Percentiles rank a stretch among this genome's conserved stretches.
Conservation (phyloP, 495 filamentous ascomycete genomes). For the Pyrenula massariospora region DNA sequence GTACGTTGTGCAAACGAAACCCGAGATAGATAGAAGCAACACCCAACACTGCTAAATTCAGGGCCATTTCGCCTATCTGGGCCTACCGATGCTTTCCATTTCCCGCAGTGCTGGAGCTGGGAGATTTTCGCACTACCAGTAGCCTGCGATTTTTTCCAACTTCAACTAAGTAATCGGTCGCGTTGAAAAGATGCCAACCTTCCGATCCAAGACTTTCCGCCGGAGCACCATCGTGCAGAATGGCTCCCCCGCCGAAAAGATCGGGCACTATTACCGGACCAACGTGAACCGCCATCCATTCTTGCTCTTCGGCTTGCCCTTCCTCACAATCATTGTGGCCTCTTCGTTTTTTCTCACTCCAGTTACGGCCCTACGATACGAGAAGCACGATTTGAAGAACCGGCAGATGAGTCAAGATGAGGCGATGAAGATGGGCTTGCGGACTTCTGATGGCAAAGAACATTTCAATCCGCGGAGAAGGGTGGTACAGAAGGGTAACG, state of each 20-base stretch:
- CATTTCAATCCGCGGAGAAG: conserved; percentile 32
- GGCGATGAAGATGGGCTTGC: conserved; percentile 58
- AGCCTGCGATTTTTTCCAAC: too few species aligned
- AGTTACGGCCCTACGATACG: conserved; percentile 85
- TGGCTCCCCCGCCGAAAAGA: conserved; percentile 42
- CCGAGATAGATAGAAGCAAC: too few species aligned
- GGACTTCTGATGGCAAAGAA: conserved; percentile 31
- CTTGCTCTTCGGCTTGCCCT: conserved; percentile 89
- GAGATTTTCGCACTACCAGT: too few species aligned
- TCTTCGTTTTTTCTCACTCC: conserved; percentile 92
- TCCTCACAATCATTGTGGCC: conserved; percentile 82
- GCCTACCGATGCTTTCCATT: too few species aligned
- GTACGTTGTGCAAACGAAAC: too few species aligned
- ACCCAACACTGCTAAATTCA: too few species aligned
- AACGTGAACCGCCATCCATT: conserved; percentile 68
- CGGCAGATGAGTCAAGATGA: conserved; percentile 73
- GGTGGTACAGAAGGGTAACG: conserved; percentile 29
- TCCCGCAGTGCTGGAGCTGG: too few species aligned
- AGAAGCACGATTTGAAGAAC: conserved; percentile 79
- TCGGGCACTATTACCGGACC: conserved; percentile 66
- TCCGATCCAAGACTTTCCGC: conserved; percentile 62
- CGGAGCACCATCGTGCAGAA: conserved; percentile 32
- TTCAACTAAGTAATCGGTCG: too few species aligned
- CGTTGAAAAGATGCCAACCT: conserved; percentile 58
- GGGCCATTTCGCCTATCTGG: too few species aligned